phyloP scores from a whole-genome alignment of 2,329 filamentous ascomycete species.

The Periglandula ipomoeae region DNA sequence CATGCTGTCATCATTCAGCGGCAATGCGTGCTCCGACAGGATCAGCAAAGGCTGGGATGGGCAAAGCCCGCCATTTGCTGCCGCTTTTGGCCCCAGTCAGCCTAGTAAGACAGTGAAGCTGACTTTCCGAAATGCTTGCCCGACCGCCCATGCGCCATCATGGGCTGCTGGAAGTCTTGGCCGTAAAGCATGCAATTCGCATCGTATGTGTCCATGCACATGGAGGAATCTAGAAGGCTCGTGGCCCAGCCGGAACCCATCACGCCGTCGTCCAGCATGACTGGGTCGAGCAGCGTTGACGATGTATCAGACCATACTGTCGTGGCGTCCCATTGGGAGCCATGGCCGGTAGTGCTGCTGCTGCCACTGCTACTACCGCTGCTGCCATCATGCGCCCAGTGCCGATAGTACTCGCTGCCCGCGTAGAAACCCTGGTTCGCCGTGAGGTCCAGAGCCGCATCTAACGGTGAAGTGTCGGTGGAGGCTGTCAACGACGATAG shows the following conservation, averaged over 20 bases:
- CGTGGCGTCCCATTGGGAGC: conserved; percentile 6
- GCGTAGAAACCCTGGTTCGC: neutral
- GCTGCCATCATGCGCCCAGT: conserved; percentile 3
- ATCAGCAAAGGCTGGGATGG: neutral
- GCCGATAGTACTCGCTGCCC: conserved; percentile 4
- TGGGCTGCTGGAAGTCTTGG: conserved; percentile 1
- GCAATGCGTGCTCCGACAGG: neutral
- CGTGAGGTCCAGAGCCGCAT: neutral
- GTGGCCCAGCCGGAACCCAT: conserved; percentile 4
- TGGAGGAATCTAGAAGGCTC: conserved; percentile 1
- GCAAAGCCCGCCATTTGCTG: too few species aligned
- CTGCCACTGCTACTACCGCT: neutral
- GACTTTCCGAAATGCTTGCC: conserved; percentile 5
- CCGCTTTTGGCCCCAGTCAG: too few species aligned
- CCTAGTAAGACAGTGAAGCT: conserved; percentile 7
- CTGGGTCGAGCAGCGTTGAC: conserved; percentile 4
- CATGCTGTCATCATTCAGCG: neutral
- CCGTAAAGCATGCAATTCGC: conserved; percentile 3
- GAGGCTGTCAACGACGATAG: conserved; percentile 2
- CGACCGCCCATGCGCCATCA: conserved; percentile 1
- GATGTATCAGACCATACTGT: conserved; percentile 8
- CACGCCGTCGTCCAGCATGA: conserved; percentile 4
- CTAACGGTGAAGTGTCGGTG: neutral
- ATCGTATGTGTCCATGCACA: conserved; percentile 6
- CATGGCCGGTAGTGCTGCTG: neutral